Base-by-base conservation (phyloP, 1,284 basidiomycete species). In the Fomes fomentarius region DNA sequence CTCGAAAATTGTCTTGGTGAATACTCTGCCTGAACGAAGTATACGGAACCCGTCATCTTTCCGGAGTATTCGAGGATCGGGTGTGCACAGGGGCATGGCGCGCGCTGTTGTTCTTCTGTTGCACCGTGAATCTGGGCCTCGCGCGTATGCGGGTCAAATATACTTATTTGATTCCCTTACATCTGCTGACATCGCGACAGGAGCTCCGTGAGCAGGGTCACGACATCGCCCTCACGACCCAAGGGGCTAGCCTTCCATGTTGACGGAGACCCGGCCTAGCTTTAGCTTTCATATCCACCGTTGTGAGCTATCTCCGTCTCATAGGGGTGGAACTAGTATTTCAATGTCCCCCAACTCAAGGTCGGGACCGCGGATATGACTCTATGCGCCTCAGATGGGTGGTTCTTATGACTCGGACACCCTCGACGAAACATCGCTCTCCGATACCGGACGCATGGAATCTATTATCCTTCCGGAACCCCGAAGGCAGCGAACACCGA, bases 401-500 rank as follows among this genome's bases (percentile, higher is more conserved):
- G n/a, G n/a, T n/a, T n/a, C n/a, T n/a, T n/a, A n/a, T n/a, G n/a
- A n/a, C n/a, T n/a, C n/a, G n/a, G n/a, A 90, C 92, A 0, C n/a
- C n/a, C n/a, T n/a, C n/a, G n/a, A n/a, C n/a, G n/a, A n/a, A n/a
- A n/a, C n/a, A n/a, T n/a, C n/a, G n/a, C n/a, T n/a, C n/a, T n/a
- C n/a, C n/a, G n/a, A n/a, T n/a, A n/a, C n/a, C n/a, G n/a, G n/a
- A n/a, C n/a, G n/a, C n/a, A n/a, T n/a, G n/a, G n/a, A n/a, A n/a
- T n/a, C n/a, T n/a, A n/a, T n/a, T n/a, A n/a, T n/a, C 28, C 28
- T 7, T 30, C 28, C 31, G 81, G 69, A 83, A 80, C 90, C n/a
- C 83, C 28, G 94, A 93, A 72, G 95, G 93, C 74, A 93, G 91
- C 60, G 93, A 94, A 65, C 92, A 95, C 69, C 51, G 91, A 85